Evolutionary conservation across 441 rosid species (phyloP).

Genomic region (Sinapis alba): DNA sequence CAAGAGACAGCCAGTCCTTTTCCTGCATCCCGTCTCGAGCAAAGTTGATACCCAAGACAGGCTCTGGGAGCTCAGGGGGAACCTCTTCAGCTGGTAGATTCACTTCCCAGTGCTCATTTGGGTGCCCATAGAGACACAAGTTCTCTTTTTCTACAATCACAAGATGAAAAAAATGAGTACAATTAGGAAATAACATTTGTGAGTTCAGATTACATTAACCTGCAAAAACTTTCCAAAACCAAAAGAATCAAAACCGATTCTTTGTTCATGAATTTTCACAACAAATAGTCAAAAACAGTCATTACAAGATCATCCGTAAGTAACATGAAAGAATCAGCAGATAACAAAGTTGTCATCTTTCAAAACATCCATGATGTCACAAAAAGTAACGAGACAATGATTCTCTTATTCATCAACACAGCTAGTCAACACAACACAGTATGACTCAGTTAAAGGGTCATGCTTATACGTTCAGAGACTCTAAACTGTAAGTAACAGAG

Average conservation of each 20-base stretch:
- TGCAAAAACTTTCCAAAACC: background rate
- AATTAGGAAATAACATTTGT: background rate
- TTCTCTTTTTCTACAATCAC: constrained; percentile 57
- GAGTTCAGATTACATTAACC: background rate
- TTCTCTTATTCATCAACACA: background rate
- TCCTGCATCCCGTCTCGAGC: constrained; percentile 72
- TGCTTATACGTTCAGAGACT: background rate
- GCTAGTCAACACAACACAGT: too few relatives aligned
- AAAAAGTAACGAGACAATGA: background rate
- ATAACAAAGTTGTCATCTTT: background rate
- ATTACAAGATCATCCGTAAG: background rate
- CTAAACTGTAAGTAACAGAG: background rate
- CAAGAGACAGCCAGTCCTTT: constrained; percentile 68
- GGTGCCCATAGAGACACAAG: constrained; percentile 65
- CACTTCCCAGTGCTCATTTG: constrained; percentile 72
- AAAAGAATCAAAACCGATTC: background rate
- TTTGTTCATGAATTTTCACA: background rate
- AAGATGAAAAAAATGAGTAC: background rate
- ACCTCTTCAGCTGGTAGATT: constrained; percentile 82
- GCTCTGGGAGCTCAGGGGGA: constrained; percentile 71
- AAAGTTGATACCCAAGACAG: constrained; percentile 70
- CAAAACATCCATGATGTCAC: background rate
- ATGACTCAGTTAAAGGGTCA: background rate
- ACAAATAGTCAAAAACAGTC: too few relatives aligned
- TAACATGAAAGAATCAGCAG: background rate